A percentile compares a stretch with the other conserved stretches of the same genome.
Evolutionary conservation across 2,329 filamentous ascomycete species (phyloP).

Genomic region (Colletotrichum cereale): DNA sequence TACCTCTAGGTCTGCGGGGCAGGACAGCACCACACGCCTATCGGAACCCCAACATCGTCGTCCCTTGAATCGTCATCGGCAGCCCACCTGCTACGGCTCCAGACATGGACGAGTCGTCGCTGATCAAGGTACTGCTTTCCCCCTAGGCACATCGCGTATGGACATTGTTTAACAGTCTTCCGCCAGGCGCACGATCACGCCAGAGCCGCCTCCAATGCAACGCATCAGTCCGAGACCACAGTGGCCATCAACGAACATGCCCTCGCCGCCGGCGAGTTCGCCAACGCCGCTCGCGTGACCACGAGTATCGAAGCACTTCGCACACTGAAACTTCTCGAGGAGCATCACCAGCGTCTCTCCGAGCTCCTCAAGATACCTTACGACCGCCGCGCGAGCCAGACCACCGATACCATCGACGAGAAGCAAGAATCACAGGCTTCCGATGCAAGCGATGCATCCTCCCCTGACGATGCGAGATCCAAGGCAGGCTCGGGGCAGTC

Average conservation of each 20-base stretch:
- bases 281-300: slow-evolving; percentile 81
- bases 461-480: slow-evolving; percentile 41
- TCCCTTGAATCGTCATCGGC: slow-evolving; percentile 12
- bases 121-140: slow-evolving; percentile 68
- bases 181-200: slow-evolving; percentile 87
- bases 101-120: slow-evolving; percentile 76
- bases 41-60: not conserved
- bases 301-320: slow-evolving; percentile 79
- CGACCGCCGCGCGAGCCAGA: slow-evolving; percentile 60
- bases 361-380: slow-evolving; percentile 81
- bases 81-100: slow-evolving; percentile 6
- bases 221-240: slow-evolving; percentile 79
- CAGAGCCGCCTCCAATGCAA: slow-evolving; percentile 82
- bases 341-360: slow-evolving; percentile 87
- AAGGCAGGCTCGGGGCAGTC: slow-evolving; percentile 39
- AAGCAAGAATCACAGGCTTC: slow-evolving; percentile 47
- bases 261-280: slow-evolving; percentile 88
- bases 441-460: slow-evolving; percentile 14
- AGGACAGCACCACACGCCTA: not conserved
- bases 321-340: slow-evolving; percentile 85
- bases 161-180: slow-evolving; percentile 10
- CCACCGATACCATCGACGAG: slow-evolving; percentile 52
- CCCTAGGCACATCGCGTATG: slow-evolving; percentile 41
- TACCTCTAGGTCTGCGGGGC: not conserved
- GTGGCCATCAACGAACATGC: slow-evolving; percentile 91